Evolutionary conservation across 2,329 filamentous ascomycete species (phyloP).

Genomic region (Drechslerella stenobrocha): DNA sequence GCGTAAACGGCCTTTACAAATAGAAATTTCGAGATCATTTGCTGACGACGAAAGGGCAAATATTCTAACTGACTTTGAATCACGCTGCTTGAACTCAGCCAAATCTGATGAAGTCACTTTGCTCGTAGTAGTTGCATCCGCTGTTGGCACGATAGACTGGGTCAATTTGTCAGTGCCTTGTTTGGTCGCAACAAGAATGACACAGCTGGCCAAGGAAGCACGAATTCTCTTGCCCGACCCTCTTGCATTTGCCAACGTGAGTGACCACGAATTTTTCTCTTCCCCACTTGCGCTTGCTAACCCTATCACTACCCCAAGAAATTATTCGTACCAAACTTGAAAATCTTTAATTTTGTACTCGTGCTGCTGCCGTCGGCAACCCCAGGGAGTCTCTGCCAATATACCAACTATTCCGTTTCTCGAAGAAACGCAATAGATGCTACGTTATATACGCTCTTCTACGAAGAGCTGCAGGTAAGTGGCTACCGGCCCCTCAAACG

Average conservation of each 20-base stretch:
- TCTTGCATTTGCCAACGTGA: conserved; percentile 5
- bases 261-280: not conserved
- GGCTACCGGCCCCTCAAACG: not conserved
- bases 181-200: conserved; percentile 26
- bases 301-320: conserved; percentile 5
- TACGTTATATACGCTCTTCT: not conserved
- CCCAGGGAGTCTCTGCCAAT: not conserved
- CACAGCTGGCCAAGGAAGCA: conserved; percentile 24
- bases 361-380: not conserved
- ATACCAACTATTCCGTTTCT: too few species aligned
- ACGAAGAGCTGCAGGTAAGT: conserved; percentile 22
- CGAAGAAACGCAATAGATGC: too few species aligned
- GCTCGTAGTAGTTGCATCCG: conserved; percentile 9
- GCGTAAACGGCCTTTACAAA: conserved; percentile 16
- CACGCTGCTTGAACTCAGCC: not conserved
- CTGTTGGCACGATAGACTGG: conserved; percentile 3
- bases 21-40: conserved; percentile 19
- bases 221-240: not conserved
- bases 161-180: conserved; percentile 9
- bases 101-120: conserved; percentile 8
- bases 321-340: conserved; percentile 4
- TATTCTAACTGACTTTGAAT: not conserved
- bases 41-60: conserved; percentile 9
- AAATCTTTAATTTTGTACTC: conserved; percentile 31
- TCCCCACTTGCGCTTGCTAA: too few species aligned